Conservation (phyloP, 2,329 filamentous ascomycete genomes). For the Fusarium sp. region DNA sequence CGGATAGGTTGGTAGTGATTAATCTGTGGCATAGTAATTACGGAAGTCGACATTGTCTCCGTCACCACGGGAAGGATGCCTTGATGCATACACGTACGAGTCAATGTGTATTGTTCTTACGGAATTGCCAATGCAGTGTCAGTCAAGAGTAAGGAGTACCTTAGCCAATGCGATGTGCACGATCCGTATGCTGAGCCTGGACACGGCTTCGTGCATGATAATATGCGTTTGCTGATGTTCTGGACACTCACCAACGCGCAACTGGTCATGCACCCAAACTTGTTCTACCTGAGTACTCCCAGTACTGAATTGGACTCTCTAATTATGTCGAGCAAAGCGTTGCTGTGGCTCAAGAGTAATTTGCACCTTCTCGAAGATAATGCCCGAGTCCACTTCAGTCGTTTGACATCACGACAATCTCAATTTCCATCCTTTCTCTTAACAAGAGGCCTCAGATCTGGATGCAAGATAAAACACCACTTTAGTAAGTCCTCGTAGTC, state of each 20-base stretch:
- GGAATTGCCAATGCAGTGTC: rapidly evolving
- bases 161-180: neutral
- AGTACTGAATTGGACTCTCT: neutral
- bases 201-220: neutral
- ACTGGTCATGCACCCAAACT: too few species aligned
- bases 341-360: neutral
- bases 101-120: neutral
- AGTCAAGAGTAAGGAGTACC: too few species aligned
- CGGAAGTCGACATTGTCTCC: neutral
- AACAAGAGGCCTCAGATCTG: too few species aligned
- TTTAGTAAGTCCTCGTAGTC: neutral
- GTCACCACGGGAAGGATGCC: neutral
- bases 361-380: neutral
- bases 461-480: neutral
- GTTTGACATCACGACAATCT: neutral
- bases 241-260: neutral
- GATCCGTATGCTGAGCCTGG: neutral
- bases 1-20: too few species aligned
- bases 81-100: neutral
- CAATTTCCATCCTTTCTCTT: neutral
- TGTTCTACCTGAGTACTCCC: neutral
- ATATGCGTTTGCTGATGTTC: too few species aligned
- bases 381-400: neutral
- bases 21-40: neutral
- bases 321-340: neutral